phyloP scores from a whole-genome alignment of 1,139 yeast species.

The Blastobotrys illinoisensis region DNA sequence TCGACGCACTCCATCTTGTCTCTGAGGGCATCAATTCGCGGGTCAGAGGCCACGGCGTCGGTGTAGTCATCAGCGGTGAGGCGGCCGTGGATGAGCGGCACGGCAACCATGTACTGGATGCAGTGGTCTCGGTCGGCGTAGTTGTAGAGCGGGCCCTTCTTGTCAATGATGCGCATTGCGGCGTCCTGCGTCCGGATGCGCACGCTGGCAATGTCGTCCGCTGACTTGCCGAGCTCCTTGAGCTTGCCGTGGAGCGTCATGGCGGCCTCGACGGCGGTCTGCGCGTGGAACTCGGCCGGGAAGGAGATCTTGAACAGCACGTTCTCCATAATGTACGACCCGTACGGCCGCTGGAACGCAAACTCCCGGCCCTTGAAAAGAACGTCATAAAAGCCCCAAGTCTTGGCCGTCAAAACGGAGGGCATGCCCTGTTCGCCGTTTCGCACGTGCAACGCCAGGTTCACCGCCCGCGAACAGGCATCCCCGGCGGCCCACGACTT shows the following conservation, averaged over 20 bases:
- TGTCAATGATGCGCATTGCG: slow-evolving; percentile 53
- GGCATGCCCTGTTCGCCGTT: slow-evolving; percentile 54
- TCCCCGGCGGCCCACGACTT: slow-evolving; percentile 68
- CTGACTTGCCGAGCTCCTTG: slow-evolving; percentile 38
- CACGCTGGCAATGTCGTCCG: slow-evolving; percentile 45
- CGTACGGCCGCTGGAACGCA: slow-evolving; percentile 48
- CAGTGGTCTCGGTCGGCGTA: slow-evolving; percentile 62
- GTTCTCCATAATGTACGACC: slow-evolving; percentile 60
- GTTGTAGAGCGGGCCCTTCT: slow-evolving; percentile 52
- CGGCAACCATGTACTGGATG: slow-evolving; percentile 56
- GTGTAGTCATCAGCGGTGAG: slow-evolving; percentile 53
- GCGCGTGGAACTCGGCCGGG: slow-evolving; percentile 68
- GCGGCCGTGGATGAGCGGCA: slow-evolving; percentile 50
- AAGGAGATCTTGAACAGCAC: slow-evolving; percentile 53
- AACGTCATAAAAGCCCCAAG: slow-evolving; percentile 60
- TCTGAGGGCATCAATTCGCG: slow-evolving; percentile 48
- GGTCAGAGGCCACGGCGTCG: slow-evolving; percentile 47
- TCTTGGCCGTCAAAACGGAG: slow-evolving; percentile 48
- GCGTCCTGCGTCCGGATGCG: slow-evolving; percentile 55
- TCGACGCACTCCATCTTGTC: slow-evolving; percentile 51
- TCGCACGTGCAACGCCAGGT: slow-evolving; percentile 47
- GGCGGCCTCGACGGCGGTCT: slow-evolving; percentile 58
- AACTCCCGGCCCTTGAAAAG: slow-evolving; percentile 48
- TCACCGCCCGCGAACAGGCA: slow-evolving; percentile 56
- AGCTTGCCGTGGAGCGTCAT: slow-evolving; percentile 40